Evolutionary conservation across 2,329 filamentous ascomycete genomes (phyloP).

Genomic region (Cercospora berteroae): DNA sequence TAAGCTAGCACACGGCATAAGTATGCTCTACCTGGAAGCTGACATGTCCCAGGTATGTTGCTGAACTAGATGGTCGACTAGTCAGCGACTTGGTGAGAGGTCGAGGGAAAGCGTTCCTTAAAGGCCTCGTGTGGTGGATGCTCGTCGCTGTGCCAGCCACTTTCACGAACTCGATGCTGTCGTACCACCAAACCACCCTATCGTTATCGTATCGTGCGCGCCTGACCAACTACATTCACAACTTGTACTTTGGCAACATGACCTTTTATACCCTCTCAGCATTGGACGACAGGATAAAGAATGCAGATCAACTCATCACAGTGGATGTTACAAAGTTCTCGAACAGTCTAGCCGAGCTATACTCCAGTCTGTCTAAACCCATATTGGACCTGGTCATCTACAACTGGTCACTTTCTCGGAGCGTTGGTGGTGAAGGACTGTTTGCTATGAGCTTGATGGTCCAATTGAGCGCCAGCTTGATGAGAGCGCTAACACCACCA

Average conservation of each 20-base stretch:
- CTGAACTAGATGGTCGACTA: conserved; percentile 88
- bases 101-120: conserved; percentile 84
- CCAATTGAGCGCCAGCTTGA: conserved; percentile 85
- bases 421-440: conserved; percentile 91
- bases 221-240: conserved; percentile 90
- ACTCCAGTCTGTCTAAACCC: conserved; percentile 94
- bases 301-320: conserved; percentile 94
- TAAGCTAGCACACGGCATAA: not conserved
- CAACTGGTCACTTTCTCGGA: conserved; percentile 88
- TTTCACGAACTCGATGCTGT: conserved; percentile 96
- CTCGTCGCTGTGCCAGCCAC: conserved; percentile 91
- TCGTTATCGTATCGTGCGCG: conserved; percentile 89
- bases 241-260: conserved; percentile 94
- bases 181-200: conserved; percentile 94
- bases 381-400: conserved; percentile 95
- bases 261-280: conserved; percentile 97
- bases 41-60: conserved; percentile 63
- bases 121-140: conserved; percentile 97
- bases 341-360: conserved; percentile 89
- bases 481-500: conserved; percentile 90
- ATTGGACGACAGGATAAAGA: conserved; percentile 95
- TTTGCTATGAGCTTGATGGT: conserved; percentile 94
- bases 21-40: not conserved
- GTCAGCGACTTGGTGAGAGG: conserved; percentile 91
- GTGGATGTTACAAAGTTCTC: conserved; percentile 97